Conservation (phyloP, 768 basidiomycete species). For the Lenzites betulinus region DNA sequence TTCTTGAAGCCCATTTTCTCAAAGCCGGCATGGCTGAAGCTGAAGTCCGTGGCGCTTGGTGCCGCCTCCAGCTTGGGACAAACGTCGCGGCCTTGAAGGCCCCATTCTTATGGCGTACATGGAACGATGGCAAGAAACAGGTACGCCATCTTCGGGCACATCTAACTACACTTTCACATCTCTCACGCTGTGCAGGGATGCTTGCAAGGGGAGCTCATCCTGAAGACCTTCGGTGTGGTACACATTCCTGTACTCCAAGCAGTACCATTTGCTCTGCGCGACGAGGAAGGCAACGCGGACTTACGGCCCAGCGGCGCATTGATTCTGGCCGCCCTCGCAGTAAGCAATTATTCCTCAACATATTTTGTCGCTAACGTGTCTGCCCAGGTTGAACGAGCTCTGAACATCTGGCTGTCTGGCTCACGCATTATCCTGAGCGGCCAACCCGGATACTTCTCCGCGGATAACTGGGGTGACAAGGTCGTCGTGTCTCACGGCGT, state of each 20-base stretch:
- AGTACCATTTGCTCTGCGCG: not conserved
- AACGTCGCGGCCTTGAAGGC: not conserved
- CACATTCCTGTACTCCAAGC: not conserved
- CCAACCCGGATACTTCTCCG: not conserved
- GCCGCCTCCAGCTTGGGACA: not conserved
- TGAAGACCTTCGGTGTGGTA: not conserved
- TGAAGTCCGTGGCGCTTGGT: not conserved
- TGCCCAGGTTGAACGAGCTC: not conserved
- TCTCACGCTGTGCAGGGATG: not conserved
- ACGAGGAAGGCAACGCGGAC: not conserved
- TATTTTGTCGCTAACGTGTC: not conserved
- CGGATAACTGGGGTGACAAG: not conserved
- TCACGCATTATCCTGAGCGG: not conserved
- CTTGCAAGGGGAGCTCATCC: not conserved
- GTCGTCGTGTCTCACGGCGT: not conserved
- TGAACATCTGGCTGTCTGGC: not conserved
- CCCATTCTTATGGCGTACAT: not conserved
- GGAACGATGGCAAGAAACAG: not conserved
- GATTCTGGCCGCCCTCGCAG: not conserved
- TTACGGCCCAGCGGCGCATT: not conserved
- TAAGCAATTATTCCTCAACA: not conserved
- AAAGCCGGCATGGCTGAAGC: not conserved
- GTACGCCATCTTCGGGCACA: not conserved
- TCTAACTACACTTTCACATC: no score
- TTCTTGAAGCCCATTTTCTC: not conserved